phyloP scores from a whole-genome alignment of 495 filamentous ascomycete species.

The Tuber indicum region DNA sequence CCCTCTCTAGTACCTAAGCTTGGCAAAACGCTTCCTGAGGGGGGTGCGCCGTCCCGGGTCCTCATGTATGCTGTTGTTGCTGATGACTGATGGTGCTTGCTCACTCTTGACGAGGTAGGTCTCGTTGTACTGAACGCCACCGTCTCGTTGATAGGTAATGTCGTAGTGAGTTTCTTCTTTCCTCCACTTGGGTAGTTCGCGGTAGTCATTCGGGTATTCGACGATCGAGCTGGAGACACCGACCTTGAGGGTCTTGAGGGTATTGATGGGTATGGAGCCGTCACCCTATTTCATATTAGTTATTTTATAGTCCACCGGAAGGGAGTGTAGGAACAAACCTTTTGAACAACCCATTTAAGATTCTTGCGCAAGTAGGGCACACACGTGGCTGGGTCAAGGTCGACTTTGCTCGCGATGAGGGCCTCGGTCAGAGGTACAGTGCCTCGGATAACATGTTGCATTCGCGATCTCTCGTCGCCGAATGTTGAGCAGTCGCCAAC shows the following conservation, averaged over 20 bases:
- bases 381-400: slow-evolving; percentile 18
- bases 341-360: slow-evolving; percentile 31
- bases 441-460: slow-evolving; percentile 23
- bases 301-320: neutral
- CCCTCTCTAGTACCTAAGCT: neutral
- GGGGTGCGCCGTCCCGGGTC: neutral
- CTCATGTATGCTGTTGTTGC: slow-evolving; percentile 4
- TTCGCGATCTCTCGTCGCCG: slow-evolving; percentile 9
- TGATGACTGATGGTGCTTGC: slow-evolving; percentile 15
- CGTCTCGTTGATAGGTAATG: slow-evolving; percentile 28
- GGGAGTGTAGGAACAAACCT: slow-evolving; percentile 25
- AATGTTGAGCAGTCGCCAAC: slow-evolving; percentile 27
- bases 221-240: slow-evolving; percentile 34
- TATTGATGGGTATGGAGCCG: slow-evolving; percentile 17
- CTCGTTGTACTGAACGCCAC: slow-evolving; percentile 31
- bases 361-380: slow-evolving; percentile 27
- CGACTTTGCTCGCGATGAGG: slow-evolving; percentile 19
- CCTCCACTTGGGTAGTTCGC: slow-evolving; percentile 24
- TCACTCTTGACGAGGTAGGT: slow-evolving; percentile 26
- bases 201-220: slow-evolving; percentile 27
- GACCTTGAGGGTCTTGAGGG: slow-evolving; percentile 31
- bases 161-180: slow-evolving; percentile 37
- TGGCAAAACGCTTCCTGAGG: neutral
- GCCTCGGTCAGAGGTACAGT: slow-evolving; percentile 38
- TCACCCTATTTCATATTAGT: slow-evolving; percentile 22